A percentile compares a stretch with the other conserved stretches of the same genome.
Evolutionary conservation across 257 asterid species (phyloP).

Genomic region (Sherardia arvensis): DNA sequence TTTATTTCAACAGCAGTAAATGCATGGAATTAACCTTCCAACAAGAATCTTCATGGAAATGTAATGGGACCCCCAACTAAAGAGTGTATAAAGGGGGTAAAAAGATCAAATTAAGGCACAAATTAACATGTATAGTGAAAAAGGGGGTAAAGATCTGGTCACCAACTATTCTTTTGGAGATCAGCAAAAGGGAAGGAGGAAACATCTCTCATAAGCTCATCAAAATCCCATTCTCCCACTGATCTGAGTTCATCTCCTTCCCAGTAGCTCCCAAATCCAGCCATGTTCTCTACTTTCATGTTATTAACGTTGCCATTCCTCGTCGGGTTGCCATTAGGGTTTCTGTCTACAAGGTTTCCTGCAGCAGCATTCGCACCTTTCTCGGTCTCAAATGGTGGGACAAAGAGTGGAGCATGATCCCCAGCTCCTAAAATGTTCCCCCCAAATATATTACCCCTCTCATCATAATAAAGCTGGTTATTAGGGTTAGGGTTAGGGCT

Average conservation of each 20-base stretch:
- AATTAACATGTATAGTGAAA: not conserved
- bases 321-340: constrained; percentile 1
- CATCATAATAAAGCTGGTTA: constrained; percentile 9
- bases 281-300: constrained; percentile 32
- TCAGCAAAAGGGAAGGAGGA: constrained; percentile 43
- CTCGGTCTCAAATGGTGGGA: constrained; percentile 26
- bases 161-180: constrained; percentile 33
- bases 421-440: constrained; percentile 18
- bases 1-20: not conserved
- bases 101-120: not conserved
- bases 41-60: constrained; percentile 1
- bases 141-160: not conserved
- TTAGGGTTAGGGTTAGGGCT: not conserved
- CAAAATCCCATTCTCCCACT: constrained; percentile 54
- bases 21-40: not conserved
- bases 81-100: not conserved
- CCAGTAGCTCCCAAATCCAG: constrained; percentile 38
- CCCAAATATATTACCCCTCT: constrained; percentile 22
- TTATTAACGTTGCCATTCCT: constrained; percentile 11
- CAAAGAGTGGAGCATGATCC: constrained; percentile 24
- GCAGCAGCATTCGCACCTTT: constrained; percentile 9
- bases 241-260: constrained; percentile 34
- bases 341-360: constrained; percentile 13
- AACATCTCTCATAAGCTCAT: constrained; percentile 57
- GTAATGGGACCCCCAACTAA: constrained; percentile 5